Base-by-base conservation (phyloP, 2,329 filamentous ascomycete species). In the Ceratocystis cubensis region DNA sequence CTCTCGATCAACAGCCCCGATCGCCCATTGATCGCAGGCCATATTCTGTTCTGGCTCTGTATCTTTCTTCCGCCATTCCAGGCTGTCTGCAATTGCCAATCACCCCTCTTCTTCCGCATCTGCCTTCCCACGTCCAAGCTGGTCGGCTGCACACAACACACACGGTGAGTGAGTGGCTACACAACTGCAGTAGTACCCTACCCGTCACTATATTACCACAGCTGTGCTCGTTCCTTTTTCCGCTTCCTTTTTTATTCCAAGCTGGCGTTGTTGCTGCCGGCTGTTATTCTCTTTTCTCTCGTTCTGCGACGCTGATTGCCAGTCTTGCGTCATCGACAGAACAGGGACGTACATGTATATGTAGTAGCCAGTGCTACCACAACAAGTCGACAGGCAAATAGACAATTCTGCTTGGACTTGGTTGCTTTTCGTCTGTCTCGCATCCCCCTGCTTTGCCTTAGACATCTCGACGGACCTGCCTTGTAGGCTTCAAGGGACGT, bases 271-370 rank as follows among this genome's bases (percentile, higher is more conserved):
- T 41, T 41, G 37, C 37, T 41, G 37, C 37, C 37, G 37, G 25
- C 56, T 37, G 25, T 37, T 17, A 30, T 30, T 25, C 20, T 53
- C 48, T 28, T 25, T 25, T 28, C 8, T 53, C 8, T 28, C 10
- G 20, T 28, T 15, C 22, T 33, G 56, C 28, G 17, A 33, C 30
- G 5, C 25, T 59, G 28, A 7, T 59, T 59, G n/a, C 17, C 25
- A 4, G 30, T 22, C 56, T 59, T 59, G 56, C 56, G 56, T 37
- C 56, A 59, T 59, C 56, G 56, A n/a, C 56, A 59, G 25, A 41
- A 41, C 37, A 41, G 37, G 37, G 13, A 41, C 37, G 3, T 41
- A 41, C 37, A 30, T 33, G n/a, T 20, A 30, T 37, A 53, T 33
- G 56, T 33, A 59, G 25, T 15, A 59, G 56, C 13, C 56, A 37